Evolutionary conservation across 805 yeast genomes (phyloP).

Genomic region (Candida taoyuanica): DNA sequence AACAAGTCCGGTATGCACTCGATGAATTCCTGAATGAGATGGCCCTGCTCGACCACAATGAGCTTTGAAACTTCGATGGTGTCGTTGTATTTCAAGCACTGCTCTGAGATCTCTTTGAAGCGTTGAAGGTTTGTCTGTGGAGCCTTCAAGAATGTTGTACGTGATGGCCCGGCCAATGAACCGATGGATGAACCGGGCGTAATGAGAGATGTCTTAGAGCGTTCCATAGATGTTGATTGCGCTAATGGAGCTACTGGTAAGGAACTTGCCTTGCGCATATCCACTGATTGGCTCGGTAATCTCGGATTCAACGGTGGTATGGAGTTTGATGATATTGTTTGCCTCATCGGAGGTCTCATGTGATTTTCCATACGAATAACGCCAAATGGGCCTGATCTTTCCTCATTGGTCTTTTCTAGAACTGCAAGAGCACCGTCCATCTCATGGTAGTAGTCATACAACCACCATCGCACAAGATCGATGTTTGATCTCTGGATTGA

Average conservation of each 20-base stretch:
- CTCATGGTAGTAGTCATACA: constrained; percentile 54
- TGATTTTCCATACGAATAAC: constrained; percentile 6
- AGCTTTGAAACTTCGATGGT: constrained; percentile 3
- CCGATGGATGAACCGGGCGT: too few species aligned
- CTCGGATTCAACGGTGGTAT: not conserved
- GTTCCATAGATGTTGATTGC: too few species aligned
- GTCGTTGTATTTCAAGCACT: not conserved
- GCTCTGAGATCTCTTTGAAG: constrained; percentile 5
- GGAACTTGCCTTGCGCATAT: too few species aligned
- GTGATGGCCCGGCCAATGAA: too few species aligned
- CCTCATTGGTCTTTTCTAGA: constrained; percentile 26
- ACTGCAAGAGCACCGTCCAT: constrained; percentile 62
- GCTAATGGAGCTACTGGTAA: too few species aligned
- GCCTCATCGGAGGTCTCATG: not conserved
- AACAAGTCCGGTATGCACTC: not conserved
- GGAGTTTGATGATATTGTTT: not conserved
- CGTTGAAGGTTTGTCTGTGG: constrained; percentile 1
- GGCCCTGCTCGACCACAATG: constrained; percentile 8
- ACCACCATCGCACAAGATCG: constrained; percentile 38
- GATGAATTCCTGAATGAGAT: constrained; percentile 1
- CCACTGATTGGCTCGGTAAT: too few species aligned
- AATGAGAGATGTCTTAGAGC: too few species aligned
- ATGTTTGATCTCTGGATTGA: constrained; percentile 57
- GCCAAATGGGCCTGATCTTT: constrained; percentile 18
- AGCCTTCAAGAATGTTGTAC: too few species aligned